Percentiles rank a stretch among this genome's conserved stretches.
Evolutionary conservation across 2,329 filamentous ascomycete species (phyloP).

Genomic region (Fusarium graminum): DNA sequence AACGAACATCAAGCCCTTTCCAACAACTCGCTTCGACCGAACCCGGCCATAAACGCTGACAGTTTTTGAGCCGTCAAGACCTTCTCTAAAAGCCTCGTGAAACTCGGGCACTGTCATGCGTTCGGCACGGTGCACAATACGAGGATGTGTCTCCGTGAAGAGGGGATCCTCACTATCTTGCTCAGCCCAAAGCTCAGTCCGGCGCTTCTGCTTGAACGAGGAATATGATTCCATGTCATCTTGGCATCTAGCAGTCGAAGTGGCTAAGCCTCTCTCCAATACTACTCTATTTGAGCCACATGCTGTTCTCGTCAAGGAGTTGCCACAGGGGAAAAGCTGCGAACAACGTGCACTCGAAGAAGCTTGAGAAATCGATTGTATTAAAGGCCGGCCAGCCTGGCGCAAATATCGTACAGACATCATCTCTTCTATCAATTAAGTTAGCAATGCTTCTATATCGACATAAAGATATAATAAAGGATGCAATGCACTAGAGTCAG

Average conservation of each 20-base stretch:
- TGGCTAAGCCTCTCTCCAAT: slow-evolving; percentile 41
- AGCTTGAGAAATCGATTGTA: slow-evolving; percentile 31
- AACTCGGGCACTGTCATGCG: slow-evolving; percentile 55
- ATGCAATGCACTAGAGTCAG: slow-evolving; percentile 51
- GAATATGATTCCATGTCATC: slow-evolving; percentile 49
- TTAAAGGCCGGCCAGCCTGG: slow-evolving; percentile 52
- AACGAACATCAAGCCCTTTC: slow-evolving; percentile 86
- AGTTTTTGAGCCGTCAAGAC: slow-evolving; percentile 45
- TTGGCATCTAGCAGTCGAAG: slow-evolving; percentile 37
- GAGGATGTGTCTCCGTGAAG: slow-evolving; percentile 55
- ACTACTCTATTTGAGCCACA: slow-evolving; percentile 15
- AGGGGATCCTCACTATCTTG: slow-evolving; percentile 53
- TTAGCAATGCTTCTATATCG: slow-evolving; percentile 38
- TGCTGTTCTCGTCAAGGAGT: slow-evolving; percentile 30
- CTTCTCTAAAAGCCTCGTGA: slow-evolving; percentile 49
- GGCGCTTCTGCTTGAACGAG: slow-evolving; percentile 56
- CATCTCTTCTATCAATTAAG: slow-evolving; percentile 52
- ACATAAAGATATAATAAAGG: slow-evolving; percentile 23
- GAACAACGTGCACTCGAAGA: slow-evolving; percentile 30
- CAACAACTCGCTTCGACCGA: slow-evolving; percentile 75
- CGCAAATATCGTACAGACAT: slow-evolving; percentile 55
- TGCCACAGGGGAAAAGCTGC: slow-evolving; percentile 16
- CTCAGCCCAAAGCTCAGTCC: slow-evolving; percentile 51
- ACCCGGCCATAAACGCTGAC: slow-evolving; percentile 72
- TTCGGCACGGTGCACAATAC: slow-evolving; percentile 47